Evolutionary conservation across 352 stramenopile species (phyloP), one percentile per base, ranked within the genome.

Genomic region (Paralagenidium karlingii): DNA sequence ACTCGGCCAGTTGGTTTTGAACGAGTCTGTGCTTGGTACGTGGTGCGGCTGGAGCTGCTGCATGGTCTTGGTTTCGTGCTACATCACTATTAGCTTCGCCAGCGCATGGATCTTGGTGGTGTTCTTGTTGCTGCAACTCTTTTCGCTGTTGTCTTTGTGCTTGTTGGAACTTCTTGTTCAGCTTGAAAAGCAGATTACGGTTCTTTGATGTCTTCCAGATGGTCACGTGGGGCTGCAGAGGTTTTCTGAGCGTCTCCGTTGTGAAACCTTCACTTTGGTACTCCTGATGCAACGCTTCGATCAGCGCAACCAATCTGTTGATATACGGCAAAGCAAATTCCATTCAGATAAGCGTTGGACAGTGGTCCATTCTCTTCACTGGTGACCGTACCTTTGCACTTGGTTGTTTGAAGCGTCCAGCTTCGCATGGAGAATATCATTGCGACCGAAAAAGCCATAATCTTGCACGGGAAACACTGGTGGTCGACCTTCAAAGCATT

Each of bases 161-260:
- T 32, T 18, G 15, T 51, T 40, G 16, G 40, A 24, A n/a, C n/a
- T n/a, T n/a, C 9, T 44, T 38, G 29, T 70, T 66, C 4, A 70
- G 31, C 15, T 37, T 39, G 5, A 40, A 34, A 20, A 65, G 55
- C 13, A 54, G 32, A 6, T 55, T n/a, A 6, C 43, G 49, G 24
- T 62, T 40, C 10, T 44, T 57, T 4, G 49, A 55, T 7, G 48
- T 45, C 39, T 77, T 74, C 60, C 64, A 77, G 15, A 77, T 53
- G 7, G 63, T 70, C 40, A 69, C 9, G 37, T 77, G 63, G n/a
- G 63, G 58, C 5, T 39, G 47, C 43, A 59, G 73, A 15, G 60
- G 58, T 20, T 34, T 49, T 11, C 48, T 40, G 24, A 68, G 62
- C 2, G 10, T 31, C 34, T 65, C 57, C 6, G 52, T 60, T 7